These are phyloP conservation scores for Aspergillus carbonarius DNA, from an alignment of 2,329 filamentous ascomycete species.

Conservation along the genomic window DNA sequence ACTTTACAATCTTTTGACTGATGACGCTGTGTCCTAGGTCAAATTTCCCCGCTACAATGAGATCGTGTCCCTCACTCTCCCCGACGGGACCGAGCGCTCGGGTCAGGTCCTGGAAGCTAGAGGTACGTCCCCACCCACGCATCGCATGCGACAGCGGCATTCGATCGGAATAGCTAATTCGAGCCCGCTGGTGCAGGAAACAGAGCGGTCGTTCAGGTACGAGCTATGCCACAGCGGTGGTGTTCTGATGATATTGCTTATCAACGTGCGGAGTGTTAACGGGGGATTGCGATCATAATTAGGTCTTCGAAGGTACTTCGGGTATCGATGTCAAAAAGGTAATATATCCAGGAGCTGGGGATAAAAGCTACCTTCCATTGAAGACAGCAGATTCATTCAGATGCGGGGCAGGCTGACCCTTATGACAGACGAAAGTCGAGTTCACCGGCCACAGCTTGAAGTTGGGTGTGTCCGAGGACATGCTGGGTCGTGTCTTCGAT, in stretches of 20 bases:
- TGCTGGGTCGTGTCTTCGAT: conserved; percentile 98
- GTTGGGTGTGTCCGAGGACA: conserved; percentile 98
- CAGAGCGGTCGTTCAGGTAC: conserved; percentile 91
- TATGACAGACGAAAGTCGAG: conserved; percentile 81
- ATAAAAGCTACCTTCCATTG: no score
- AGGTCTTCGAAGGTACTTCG: conserved; percentile 96
- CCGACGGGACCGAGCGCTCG: conserved; percentile 89
- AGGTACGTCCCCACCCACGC: conserved; percentile 57
- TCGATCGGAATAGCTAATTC: conserved; percentile 18
- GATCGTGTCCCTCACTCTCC: conserved; percentile 92
- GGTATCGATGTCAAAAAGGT: conserved; percentile 99
- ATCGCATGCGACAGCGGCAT: not conserved
- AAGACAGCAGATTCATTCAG: no score
- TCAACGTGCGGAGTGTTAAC: conserved; percentile 21
- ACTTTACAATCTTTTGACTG: conserved; percentile 8
- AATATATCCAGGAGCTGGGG: conserved; percentile 22
- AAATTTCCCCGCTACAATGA: conserved; percentile 98
- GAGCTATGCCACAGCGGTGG: conserved; percentile 17
- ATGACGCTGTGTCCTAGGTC: conserved; percentile 59
- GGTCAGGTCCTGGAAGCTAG: conserved; percentile 96
- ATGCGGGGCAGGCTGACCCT: conserved; percentile 16
- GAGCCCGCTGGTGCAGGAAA: conserved; percentile 60
- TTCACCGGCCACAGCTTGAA: conserved; percentile 97
- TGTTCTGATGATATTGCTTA: conserved; percentile 4
- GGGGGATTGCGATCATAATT: conserved; percentile 25